A percentile compares a stretch with the other conserved stretches of the same genome.
Conservation (phyloP, 106 monocot genomes). For the Chionographis japonica region DNA sequence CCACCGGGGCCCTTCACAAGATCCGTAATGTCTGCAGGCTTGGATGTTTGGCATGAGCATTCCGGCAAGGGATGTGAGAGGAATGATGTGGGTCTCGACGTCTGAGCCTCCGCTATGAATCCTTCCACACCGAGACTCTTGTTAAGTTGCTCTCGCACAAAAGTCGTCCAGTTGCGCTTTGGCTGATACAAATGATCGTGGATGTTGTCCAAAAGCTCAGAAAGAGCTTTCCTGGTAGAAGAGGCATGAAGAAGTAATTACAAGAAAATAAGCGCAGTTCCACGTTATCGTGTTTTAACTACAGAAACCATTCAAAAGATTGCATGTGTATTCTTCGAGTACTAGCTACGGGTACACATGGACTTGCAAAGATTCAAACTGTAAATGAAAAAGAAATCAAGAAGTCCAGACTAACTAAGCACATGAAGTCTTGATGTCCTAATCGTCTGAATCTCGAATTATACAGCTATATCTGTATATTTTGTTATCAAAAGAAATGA, state of each 20-base stretch:
- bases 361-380: no score
- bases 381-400: no score
- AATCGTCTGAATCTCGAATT: no score
- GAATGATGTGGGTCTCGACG: conserved; percentile 59
- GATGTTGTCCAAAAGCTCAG: conserved; percentile 35
- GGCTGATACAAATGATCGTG: conserved; percentile 59
- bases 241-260: neutral
- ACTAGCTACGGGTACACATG: no score
- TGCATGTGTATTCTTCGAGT: neutral
- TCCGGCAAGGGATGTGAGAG: conserved; percentile 84
- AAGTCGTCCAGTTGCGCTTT: conserved; percentile 65
- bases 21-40: conserved; percentile 2
- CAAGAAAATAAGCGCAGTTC: neutral
- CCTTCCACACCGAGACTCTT: conserved; percentile 62
- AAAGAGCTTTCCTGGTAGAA: conserved; percentile 51
- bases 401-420: no score
- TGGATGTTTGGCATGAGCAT: conserved; percentile 66
- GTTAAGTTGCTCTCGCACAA: conserved; percentile 57
- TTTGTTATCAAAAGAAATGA: no score
- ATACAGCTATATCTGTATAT: no score
- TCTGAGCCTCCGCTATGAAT: conserved; percentile 28
- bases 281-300: neutral
- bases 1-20: conserved; percentile 20
- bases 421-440: no score
- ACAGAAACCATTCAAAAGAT: neutral